Conservation (phyloP, 345 rosid genomes). For the Eucalyptus urophylla region DNA sequence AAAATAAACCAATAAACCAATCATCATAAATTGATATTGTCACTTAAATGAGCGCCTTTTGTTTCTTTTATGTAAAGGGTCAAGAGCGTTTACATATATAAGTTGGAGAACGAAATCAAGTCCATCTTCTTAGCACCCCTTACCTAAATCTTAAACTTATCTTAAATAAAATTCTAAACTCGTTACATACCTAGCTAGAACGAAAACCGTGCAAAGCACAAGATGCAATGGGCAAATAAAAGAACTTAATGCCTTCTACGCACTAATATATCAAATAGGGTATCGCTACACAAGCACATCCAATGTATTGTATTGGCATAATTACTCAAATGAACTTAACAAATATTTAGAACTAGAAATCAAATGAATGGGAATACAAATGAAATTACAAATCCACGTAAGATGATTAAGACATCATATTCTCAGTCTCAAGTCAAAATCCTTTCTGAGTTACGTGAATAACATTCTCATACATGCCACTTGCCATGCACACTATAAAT, state of each 20-base stretch:
- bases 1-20: too few species aligned
- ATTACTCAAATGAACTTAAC: background rate
- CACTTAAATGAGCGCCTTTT: rapidly evolving
- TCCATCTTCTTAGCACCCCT: background rate
- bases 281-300: rapidly evolving
- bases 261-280: background rate
- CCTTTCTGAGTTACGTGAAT: background rate
- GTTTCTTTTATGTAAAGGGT: background rate
- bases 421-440: background rate
- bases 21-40: background rate
- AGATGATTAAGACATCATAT: background rate
- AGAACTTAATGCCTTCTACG: background rate
- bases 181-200: background rate
- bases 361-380: background rate
- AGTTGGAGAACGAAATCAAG: background rate
- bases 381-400: background rate
- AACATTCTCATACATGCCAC: background rate
- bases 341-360: rapidly evolving
- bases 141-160: background rate
- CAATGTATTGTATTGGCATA: rapidly evolving
- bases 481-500: background rate
- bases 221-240: background rate
- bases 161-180: background rate
- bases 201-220: rapidly evolving
- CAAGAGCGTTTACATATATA: background rate